Percentiles rank a stretch among this genome's conserved stretches.
Evolutionary conservation across 1,139 yeast species (phyloP).

Genomic region (Yamadazyma songkhlaensis): DNA sequence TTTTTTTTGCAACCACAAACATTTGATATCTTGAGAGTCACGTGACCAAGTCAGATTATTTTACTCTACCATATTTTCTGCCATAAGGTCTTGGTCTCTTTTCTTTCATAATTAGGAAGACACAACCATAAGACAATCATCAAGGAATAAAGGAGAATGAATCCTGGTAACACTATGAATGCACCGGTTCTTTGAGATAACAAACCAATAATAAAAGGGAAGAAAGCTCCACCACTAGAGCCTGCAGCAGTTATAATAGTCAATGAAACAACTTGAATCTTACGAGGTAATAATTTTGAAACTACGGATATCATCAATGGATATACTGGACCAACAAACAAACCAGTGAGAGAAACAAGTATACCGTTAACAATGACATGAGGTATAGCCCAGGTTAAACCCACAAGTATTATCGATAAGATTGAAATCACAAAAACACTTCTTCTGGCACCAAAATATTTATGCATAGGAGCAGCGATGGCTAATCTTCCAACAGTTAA

Average conservation of each 20-base stretch:
- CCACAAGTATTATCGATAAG: conserved; percentile 32
- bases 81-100: conserved; percentile 15
- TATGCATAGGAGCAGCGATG: conserved; percentile 41
- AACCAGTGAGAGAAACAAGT: conserved; percentile 46
- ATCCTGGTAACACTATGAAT: conserved; percentile 53
- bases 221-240: conserved; percentile 57
- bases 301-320: conserved; percentile 52
- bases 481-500: conserved; percentile 58
- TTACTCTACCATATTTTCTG: conserved; percentile 20
- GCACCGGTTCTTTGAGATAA: conserved; percentile 51
- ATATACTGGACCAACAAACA: conserved; percentile 53
- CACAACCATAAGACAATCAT: conserved; percentile 44
- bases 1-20: too few species aligned
- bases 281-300: conserved; percentile 49
- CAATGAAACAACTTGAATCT: conserved; percentile 50
- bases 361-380: conserved; percentile 41
- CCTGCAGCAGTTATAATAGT: conserved; percentile 61
- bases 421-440: conserved; percentile 36
- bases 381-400: conserved; percentile 48
- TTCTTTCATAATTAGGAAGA: conserved; percentile 39
- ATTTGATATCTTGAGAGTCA: not conserved
- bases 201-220: conserved; percentile 56
- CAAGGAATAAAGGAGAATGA: conserved; percentile 35
- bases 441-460: conserved; percentile 47
- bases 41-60: too few species aligned